phyloP scores from a whole-genome alignment of 495 filamentous ascomycete genomes.

The Penicillium verhagenii region DNA sequence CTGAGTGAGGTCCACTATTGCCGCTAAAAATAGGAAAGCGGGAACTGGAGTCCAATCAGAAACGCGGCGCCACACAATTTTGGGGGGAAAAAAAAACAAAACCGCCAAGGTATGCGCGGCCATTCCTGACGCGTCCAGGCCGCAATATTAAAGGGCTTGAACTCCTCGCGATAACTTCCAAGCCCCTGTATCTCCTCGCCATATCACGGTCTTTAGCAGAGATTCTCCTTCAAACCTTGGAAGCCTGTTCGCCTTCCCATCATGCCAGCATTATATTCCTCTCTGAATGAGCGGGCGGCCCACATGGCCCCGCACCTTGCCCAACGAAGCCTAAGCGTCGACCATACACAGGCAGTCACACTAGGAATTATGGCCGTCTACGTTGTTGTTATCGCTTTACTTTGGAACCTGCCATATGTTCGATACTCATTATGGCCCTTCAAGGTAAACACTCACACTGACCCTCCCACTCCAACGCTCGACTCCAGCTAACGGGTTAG shows the following conservation, averaged over 20 bases:
- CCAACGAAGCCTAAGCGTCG: constrained; percentile 59
- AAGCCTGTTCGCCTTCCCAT: no score
- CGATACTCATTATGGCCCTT: constrained; percentile 77
- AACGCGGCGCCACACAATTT: neutral
- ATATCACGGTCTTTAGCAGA: no score
- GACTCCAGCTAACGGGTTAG: constrained; percentile 29
- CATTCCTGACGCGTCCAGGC: constrained; percentile 7
- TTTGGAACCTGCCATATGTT: constrained; percentile 79
- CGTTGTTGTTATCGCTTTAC: constrained; percentile 68
- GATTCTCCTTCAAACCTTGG: neutral
- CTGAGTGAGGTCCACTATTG: no score
- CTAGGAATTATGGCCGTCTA: constrained; percentile 69
- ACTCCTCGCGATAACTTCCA: neutral
- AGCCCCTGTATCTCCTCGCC: no score
- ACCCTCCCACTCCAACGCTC: neutral
- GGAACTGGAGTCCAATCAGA: no score
- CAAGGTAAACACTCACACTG: constrained; percentile 53
- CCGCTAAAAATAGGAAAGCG: neutral
- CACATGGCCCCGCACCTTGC: constrained; percentile 31
- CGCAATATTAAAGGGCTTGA: constrained; percentile 1
- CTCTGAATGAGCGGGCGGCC: constrained; percentile 22
- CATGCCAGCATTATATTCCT: constrained; percentile 35
- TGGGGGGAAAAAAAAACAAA: neutral
- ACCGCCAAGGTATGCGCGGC: constrained; percentile 6
- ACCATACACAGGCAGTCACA: constrained; percentile 70